Base-by-base conservation (phyloP, 2,329 filamentous ascomycete species). In the Epicoccum sorghinum region DNA sequence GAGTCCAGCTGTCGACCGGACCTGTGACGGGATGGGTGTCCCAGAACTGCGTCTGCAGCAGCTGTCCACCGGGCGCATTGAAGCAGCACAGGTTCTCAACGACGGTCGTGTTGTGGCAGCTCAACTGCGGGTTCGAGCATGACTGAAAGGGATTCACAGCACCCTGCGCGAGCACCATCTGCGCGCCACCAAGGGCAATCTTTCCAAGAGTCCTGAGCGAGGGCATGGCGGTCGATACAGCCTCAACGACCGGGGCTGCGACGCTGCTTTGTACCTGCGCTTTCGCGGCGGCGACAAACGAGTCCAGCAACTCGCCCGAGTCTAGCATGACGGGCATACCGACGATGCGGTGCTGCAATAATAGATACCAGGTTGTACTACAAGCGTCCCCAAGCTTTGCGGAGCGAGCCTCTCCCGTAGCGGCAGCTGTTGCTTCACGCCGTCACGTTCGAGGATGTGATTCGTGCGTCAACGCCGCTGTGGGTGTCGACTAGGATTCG, bases 21-120 rank as follows among this genome's bases (percentile, higher is more conserved):
- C 89, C 88, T 4, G 85, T 82, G 1, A 81, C 77, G 1, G 88
- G 88, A 53, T 82, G 70, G 0, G 85, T 83, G 67, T 92, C 89
- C 89, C 89, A 92, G 75, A 92, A 91, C 65, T 92, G 89, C 2
- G 89, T 91, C 72, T 86, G 84, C 4, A 91, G 80, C 39, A 92
- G 76, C 58, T 89, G 83, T 7, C 89, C 89, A 4, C 88, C 86
- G 0, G 89, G 89, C 22, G 84, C 80, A 66, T 89, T 89, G 77
- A 91, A 89, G 75, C 89, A 92, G 77, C 89, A 92, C 6, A 86
- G 82, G 66, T 91, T 80, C 45, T 80, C 71, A n/a, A 84, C 81
- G 7, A 75, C 74, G 3, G 85, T 85, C 5, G 81, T 83, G 66
- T 87, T 87, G 52, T 86, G 83, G 67, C 88, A 91, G 64, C 85